Evolutionary conservation across 2,329 filamentous ascomycete species (phyloP).

Genomic region (Chaetomium strumarium): DNA sequence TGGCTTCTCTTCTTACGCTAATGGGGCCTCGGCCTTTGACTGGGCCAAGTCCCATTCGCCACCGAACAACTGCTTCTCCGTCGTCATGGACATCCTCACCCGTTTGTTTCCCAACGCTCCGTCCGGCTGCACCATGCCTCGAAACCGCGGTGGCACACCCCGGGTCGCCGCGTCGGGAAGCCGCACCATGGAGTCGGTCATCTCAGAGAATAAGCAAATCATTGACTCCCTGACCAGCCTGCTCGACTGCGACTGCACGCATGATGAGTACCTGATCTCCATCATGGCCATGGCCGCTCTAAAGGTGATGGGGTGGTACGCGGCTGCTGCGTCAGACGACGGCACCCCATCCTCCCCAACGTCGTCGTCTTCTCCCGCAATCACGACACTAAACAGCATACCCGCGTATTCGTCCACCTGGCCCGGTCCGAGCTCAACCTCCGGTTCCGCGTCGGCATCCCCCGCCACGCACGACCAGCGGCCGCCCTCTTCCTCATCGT

Average conservation of each 20-base stretch:
- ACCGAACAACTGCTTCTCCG: slow-evolving; percentile 1
- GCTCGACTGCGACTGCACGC: slow-evolving; percentile 31
- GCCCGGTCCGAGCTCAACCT: neutral
- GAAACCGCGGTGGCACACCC: neutral
- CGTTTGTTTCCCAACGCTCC: slow-evolving; percentile 21
- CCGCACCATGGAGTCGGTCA: slow-evolving; percentile 19
- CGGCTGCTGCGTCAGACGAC: slow-evolving; percentile 20
- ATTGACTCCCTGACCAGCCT: slow-evolving; percentile 29
- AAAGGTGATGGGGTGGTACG: slow-evolving; percentile 32
- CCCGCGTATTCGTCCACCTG: neutral
- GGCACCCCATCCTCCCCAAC: neutral
- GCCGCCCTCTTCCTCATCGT: neutral
- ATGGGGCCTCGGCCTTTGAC: neutral
- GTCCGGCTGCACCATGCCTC: neutral
- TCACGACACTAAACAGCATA: neutral
- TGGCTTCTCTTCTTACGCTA: neutral
- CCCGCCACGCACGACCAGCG: neutral
- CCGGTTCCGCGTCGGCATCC: neutral
- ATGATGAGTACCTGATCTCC: slow-evolving; percentile 30
- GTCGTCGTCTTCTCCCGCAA: neutral
- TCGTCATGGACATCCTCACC: slow-evolving; percentile 1
- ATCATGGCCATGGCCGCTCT: slow-evolving; percentile 31
- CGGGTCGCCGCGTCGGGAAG: neutral
- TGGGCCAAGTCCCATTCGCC: neutral
- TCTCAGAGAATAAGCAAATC: slow-evolving; percentile 27